A percentile compares a stretch with the other conserved stretches of the same genome.
Evolutionary conservation across 352 stramenopile species (phyloP).

Genomic region (Aphanomyces euteiches): DNA sequence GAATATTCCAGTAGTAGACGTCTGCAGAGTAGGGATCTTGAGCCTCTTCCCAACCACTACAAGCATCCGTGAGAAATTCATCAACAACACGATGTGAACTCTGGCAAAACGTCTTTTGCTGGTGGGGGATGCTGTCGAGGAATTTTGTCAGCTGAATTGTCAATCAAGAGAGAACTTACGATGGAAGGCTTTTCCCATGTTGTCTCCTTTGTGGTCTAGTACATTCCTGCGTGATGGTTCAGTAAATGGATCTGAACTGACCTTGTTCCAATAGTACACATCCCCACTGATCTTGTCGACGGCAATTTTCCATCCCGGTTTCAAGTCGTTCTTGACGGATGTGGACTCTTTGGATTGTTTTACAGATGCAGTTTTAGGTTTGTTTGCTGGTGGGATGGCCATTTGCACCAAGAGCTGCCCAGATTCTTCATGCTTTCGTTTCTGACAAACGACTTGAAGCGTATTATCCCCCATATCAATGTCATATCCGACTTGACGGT

Average conservation of each 20-base stretch:
- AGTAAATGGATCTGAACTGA: slow-evolving; percentile 30
- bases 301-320: slow-evolving; percentile 52
- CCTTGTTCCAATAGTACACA: slow-evolving; percentile 80
- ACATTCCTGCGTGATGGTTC: slow-evolving; percentile 17
- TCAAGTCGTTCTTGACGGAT: slow-evolving; percentile 32
- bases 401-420: slow-evolving; percentile 39
- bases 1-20: slow-evolving; percentile 71
- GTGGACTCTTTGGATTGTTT: background rate
- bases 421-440: slow-evolving; percentile 35
- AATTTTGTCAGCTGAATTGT: background rate
- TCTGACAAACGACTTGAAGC: slow-evolving; percentile 53
- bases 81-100: slow-evolving; percentile 29
- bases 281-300: slow-evolving; percentile 50
- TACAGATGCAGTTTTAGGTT: background rate
- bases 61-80: background rate
- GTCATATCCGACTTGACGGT: slow-evolving; percentile 43
- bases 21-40: slow-evolving; percentile 49
- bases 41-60: slow-evolving; percentile 63
- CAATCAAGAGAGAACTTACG: background rate
- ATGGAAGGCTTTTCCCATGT: slow-evolving; percentile 55
- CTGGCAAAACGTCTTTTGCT: background rate
- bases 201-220: slow-evolving; percentile 68
- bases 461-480: slow-evolving; percentile 70
- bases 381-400: background rate
- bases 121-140: background rate